A percentile compares a stretch with the other conserved stretches of the same genome.
These are phyloP conservation scores for Beauveria sp. DNA, from an alignment of 2,329 filamentous ascomycete species.

Conservation along the genomic window DNA sequence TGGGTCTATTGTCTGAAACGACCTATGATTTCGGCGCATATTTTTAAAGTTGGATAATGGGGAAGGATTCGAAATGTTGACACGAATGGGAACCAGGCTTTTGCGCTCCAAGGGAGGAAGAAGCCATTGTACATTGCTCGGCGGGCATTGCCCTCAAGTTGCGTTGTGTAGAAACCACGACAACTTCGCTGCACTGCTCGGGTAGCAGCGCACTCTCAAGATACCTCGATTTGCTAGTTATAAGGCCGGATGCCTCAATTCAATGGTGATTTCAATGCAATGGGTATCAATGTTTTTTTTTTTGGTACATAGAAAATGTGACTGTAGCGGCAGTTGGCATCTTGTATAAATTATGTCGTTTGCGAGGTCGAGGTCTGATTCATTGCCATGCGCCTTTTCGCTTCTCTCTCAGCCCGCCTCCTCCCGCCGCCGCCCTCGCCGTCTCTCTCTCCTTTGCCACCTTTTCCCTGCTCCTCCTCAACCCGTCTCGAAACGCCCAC, in stretches of 20 bases:
- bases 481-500: conserved; percentile 42
- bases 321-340: no score
- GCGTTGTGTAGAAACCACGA: neutral
- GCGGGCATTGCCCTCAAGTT: neutral
- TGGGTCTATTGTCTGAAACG: neutral
- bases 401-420: conserved; percentile 24
- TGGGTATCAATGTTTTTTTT: neutral
- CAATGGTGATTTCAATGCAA: conserved; percentile 8
- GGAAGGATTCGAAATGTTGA: neutral
- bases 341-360: no score
- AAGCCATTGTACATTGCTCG: neutral
- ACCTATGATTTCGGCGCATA: neutral
- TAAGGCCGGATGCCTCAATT: conserved; percentile 7
- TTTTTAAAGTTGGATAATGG: conserved; percentile 4
- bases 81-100: neutral
- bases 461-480: conserved; percentile 42
- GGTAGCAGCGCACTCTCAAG: conserved; percentile 21
- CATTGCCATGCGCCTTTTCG: conserved; percentile 22
- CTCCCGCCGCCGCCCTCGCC: conserved; percentile 23
- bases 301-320: no score
- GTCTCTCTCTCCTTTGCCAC: conserved; percentile 37
- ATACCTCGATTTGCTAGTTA: conserved; percentile 23
- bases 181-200: conserved; percentile 5
- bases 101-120: neutral
- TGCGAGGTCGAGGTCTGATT: no score